phyloP scores from a whole-genome alignment of 495 filamentous ascomycete species.

The Penicillium soppii region DNA sequence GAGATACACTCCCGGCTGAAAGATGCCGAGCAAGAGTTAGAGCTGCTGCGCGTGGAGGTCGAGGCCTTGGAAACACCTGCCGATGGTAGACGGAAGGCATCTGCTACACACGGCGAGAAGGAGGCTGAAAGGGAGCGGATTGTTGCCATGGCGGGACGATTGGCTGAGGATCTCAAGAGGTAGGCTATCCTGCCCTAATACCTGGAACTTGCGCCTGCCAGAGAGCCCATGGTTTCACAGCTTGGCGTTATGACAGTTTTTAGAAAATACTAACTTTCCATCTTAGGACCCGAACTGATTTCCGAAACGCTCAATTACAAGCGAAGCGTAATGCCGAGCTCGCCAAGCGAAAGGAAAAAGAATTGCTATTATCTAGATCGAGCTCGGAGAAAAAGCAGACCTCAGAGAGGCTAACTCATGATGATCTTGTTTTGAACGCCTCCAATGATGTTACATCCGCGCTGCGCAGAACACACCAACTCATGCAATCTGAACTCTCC shows the following conservation, averaged over 20 bases:
- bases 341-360: slow-evolving; percentile 72
- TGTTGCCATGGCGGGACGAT: slow-evolving; percentile 58
- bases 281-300: slow-evolving; percentile 66
- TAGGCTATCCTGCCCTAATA: slow-evolving; percentile 33
- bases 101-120: slow-evolving; percentile 42
- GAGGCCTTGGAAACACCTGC: slow-evolving; percentile 55
- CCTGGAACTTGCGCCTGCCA: background rate
- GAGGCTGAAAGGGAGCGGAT: slow-evolving; percentile 59
- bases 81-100: slow-evolving; percentile 36
- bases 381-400: slow-evolving; percentile 37
- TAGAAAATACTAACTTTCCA: slow-evolving; percentile 6
- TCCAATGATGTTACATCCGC: slow-evolving; percentile 82
- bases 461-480: slow-evolving; percentile 77
- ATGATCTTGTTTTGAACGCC: slow-evolving; percentile 68
- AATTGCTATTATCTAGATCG: slow-evolving; percentile 64
- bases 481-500: slow-evolving; percentile 79
- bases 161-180: slow-evolving; percentile 68
- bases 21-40: slow-evolving; percentile 83
- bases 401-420: slow-evolving; percentile 56
- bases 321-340: slow-evolving; percentile 74
- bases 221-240: no score
- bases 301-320: slow-evolving; percentile 79
- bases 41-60: slow-evolving; percentile 76
- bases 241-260: background rate
- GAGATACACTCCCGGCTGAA: slow-evolving; percentile 83